Conservation (phyloP, 1,284 basidiomycete species). For the Ustanciosporium gigantosporum region DNA sequence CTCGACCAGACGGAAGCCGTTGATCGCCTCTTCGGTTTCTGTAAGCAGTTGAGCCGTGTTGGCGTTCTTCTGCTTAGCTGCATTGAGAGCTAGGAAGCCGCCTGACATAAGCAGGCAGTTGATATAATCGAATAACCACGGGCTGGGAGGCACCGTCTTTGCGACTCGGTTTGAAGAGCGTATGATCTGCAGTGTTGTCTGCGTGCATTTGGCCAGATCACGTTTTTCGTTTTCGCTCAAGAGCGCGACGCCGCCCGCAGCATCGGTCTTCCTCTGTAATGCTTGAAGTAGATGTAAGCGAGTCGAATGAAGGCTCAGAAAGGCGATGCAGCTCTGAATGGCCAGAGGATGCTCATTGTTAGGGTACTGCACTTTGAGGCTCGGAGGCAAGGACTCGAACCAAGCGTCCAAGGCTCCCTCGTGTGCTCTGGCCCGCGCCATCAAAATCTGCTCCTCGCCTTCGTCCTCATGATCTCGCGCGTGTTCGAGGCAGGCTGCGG, state of each 20-base stretch:
- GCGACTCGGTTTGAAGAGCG: not conserved
- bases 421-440: not conserved
- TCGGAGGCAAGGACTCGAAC: not conserved
- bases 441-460: not conserved
- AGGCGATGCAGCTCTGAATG: slow-evolving; percentile 3
- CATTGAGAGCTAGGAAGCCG: slow-evolving; percentile 4
- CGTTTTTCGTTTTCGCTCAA: slow-evolving; percentile 1
- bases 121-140: slow-evolving; percentile 1
- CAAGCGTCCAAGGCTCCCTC: slow-evolving; percentile 4
- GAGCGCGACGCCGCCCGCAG: too few relatives aligned
- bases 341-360: not conserved
- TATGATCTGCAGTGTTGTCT: slow-evolving; percentile 11
- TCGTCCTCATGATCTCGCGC: not conserved
- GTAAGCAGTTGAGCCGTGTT: not conserved
- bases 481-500: not conserved
- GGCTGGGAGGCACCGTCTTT: slow-evolving; percentile 1
- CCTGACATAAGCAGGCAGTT: slow-evolving; percentile 5
- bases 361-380: not conserved
- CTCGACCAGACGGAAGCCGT: slow-evolving; percentile 1
- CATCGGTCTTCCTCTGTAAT: too few relatives aligned
- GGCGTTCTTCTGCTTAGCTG: not conserved
- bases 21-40: slow-evolving; percentile 5
- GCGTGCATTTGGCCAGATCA: slow-evolving; percentile 1
- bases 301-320: not conserved
- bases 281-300: slow-evolving; percentile 1